Base-by-base conservation (phyloP, 2,329 filamentous ascomycete species). In the Nakataea oryzae region DNA sequence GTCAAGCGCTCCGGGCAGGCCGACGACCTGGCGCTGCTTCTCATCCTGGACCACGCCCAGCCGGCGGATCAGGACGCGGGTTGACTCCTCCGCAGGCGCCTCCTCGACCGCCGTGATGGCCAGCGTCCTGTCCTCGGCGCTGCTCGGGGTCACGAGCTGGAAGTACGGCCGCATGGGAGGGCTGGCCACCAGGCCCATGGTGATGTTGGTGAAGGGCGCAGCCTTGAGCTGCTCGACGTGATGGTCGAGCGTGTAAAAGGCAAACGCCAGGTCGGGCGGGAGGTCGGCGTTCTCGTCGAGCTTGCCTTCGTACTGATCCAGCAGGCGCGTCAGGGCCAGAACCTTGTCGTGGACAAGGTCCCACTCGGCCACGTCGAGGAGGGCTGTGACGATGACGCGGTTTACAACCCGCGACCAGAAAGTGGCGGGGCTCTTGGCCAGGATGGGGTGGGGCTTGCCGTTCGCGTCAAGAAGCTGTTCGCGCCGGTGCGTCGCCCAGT, bases 221-320 rank as follows among this genome's bases (percentile, higher is more conserved):
- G 32, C 57, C 61, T 62, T 58, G 56, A 62, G 62, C 61, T 63
- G 60, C 61, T 56, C 55, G 21, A 63, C 26, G 59, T 66, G 64
- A 57, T 66, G 60, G 59, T 61, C 64, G 14, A 66, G 64, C 4
- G 62, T 62, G 55, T 66, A 66, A 14, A 66, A 61, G 28, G 64
- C 61, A 26, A 66, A 59, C 1, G 61, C 27, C 14, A 66, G 61
- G 12, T 66, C 64, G 14, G 56, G 57, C 9, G 64, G 64, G 12
- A 64, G 61, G 11, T 34, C 41, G 14, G 27, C 27, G 41, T 28
- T 47, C 13, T 57, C 24, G 3, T 60, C 54, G 8, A 60, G 57
- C 3, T 30, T 41, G 8, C 7, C 54, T 1, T 56, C 60, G 50
- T 64, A 59, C 57, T 60, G 61, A 17, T 64, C 63, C 59, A 63